A percentile compares a stretch with the other conserved stretches of the same genome.
These are phyloP conservation scores for Pterocarpus macrocarpus DNA, from an alignment of 306 rosid genomes.

Conservation along the genomic window DNA sequence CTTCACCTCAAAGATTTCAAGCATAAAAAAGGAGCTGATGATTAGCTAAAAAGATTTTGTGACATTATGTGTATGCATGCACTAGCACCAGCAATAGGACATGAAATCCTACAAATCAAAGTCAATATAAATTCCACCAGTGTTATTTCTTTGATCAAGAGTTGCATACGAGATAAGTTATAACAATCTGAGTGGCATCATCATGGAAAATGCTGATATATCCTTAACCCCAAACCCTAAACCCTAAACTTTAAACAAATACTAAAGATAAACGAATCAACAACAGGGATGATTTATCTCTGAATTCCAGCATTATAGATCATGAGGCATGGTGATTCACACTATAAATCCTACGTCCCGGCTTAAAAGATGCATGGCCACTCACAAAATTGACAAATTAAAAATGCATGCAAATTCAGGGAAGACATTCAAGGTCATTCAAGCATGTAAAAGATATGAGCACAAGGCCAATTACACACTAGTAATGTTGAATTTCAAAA, in stretches of 20 bases:
- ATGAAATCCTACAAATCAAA: not conserved
- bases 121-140: conserved; percentile 6
- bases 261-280: not conserved
- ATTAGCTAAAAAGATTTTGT: not conserved
- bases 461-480: conserved; percentile 1
- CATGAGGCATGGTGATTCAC: conserved; percentile 8
- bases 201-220: not conserved
- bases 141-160: conserved; percentile 20
- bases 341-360: conserved; percentile 20
- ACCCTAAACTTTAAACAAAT: not conserved
- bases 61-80: conserved; percentile 5
- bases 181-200: not conserved
- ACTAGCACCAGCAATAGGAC: not conserved
- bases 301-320: conserved; percentile 3
- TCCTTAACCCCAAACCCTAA: not conserved
- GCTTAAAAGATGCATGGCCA: not conserved
- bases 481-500: not conserved
- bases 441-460: not conserved
- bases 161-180: not conserved
- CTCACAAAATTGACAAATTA: not conserved
- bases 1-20: not conserved
- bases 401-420: conserved; percentile 21
- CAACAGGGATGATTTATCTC: not conserved
- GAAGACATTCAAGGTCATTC: conserved; percentile 18
- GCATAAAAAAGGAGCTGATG: not conserved